Evolutionary conservation across 2,329 filamentous ascomycete species (phyloP), one percentile per base, ranked within the genome.

Genomic region (Talaromyces sp.): DNA sequence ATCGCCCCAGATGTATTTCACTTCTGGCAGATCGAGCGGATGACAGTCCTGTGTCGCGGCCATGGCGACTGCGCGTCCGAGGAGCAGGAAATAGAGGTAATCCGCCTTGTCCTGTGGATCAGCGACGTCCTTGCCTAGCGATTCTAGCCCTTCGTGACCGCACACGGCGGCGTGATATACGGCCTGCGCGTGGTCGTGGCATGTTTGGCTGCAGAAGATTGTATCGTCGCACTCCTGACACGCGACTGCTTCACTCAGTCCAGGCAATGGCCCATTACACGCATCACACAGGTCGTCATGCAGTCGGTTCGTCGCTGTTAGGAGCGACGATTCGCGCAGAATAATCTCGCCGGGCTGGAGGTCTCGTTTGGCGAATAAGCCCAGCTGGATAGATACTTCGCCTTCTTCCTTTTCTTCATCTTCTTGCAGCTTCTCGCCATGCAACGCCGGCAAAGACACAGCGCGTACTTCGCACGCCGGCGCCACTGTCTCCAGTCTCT

Each of bases 221-320:
- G 79, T 81, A 60, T 85, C 83, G 62, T 82, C 79, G 71, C 85
- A 87, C 34, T 82, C 79, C 42, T 80, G 75, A 67, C 85, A 87
- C 2, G 77, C 72, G 6, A 82, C 75, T 5, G 79, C 72, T 31
- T 34, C 34, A 16, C 8, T 2, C 40, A 90, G 77, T 0, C 83
- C 82, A 0, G 90, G 90, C 5, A 96, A 82, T 28, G 86, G 85
- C 7, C 84, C 82, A 68, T 92, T 92, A 74, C 94, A 98, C 14
- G 92, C 92, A 75, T 98, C 94, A 75, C 94, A 98, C 33, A 94
- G 84, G 4, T 89, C 83, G 65, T 96, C 92, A 72, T 96, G 92
- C 12, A 95, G 84, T 33, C 92, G 87, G 72, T 95, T 95, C 68
- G 94, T 95, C 53, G 91, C 93, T 1, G 93, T 96, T 47, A 99